Conservation (phyloP, 2,329 filamentous ascomycete genomes). For the Ceratocystis destructans region DNA sequence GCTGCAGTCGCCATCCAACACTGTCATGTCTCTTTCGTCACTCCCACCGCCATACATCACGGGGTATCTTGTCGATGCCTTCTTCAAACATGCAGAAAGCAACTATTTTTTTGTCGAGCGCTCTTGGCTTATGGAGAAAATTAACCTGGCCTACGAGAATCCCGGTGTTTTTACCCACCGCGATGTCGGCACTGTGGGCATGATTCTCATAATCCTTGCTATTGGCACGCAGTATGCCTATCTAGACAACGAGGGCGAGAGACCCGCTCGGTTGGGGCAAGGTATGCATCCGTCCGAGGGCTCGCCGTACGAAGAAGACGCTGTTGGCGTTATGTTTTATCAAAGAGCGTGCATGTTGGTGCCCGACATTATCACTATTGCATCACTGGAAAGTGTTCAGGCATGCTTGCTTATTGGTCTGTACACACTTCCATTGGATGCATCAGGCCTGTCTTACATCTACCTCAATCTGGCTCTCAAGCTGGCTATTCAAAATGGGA, state of each 20-base stretch:
- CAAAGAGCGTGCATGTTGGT: slow-evolving; percentile 41
- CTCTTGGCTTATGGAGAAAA: slow-evolving; percentile 30
- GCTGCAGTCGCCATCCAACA: slow-evolving; percentile 30
- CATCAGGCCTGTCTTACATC: slow-evolving; percentile 42
- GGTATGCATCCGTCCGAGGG: slow-evolving; percentile 22
- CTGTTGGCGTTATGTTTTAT: slow-evolving; percentile 43
- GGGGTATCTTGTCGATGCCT: slow-evolving; percentile 34
- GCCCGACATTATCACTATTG: slow-evolving; percentile 42
- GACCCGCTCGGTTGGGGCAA: slow-evolving; percentile 20
- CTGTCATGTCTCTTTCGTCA: slow-evolving; percentile 29
- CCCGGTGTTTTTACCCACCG: slow-evolving; percentile 28
- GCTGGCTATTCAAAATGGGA: slow-evolving; percentile 45
- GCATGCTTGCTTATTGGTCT: slow-evolving; percentile 43
- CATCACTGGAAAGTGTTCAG: slow-evolving; percentile 44
- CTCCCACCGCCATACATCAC: slow-evolving; percentile 36
- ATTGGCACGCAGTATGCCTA: slow-evolving; percentile 40
- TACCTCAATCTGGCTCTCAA: slow-evolving; percentile 43
- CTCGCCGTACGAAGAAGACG: slow-evolving; percentile 33
- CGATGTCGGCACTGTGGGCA: slow-evolving; percentile 32
- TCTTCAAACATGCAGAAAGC: slow-evolving; percentile 36
- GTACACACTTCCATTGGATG: slow-evolving; percentile 42
- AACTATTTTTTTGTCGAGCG: slow-evolving; percentile 37
- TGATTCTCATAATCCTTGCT: slow-evolving; percentile 35
- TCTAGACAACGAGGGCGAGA: slow-evolving; percentile 25
- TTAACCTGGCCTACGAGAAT: slow-evolving; percentile 32